phyloP scores from a whole-genome alignment of 371 early-diverging fungal genomes.

The Catenaria anguillulae region DNA sequence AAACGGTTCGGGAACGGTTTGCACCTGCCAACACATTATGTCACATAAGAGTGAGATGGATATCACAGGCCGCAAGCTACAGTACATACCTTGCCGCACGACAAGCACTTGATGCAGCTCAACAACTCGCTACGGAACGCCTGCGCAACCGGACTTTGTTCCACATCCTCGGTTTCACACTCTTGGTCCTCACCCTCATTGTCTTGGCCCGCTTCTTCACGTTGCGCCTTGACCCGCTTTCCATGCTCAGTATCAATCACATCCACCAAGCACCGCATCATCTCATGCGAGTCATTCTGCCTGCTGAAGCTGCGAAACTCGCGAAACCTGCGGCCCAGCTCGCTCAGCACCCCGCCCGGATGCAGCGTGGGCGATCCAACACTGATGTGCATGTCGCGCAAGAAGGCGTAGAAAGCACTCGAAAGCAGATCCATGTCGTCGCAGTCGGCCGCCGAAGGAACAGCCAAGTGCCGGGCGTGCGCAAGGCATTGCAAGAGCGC shows the following conservation, averaged over 20 bases:
- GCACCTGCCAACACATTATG: neutral
- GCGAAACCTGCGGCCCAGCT: neutral
- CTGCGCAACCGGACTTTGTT: neutral
- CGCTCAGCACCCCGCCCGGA: neutral
- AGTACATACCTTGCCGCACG: neutral
- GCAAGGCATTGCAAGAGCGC: constrained; percentile 43
- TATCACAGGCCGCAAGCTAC: too few relatives aligned
- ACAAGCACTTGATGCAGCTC: neutral
- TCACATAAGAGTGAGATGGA: too few relatives aligned
- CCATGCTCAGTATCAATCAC: neutral
- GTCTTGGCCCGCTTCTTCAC: neutral
- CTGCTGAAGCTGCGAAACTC: neutral
- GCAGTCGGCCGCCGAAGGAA: neutral
- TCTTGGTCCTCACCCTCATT: neutral
- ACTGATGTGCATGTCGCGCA: neutral
- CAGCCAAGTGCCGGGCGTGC: neutral
- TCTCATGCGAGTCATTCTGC: neutral
- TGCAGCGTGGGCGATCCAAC: neutral
- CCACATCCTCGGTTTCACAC: neutral
- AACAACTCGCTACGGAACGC: neutral
- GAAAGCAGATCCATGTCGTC: neutral
- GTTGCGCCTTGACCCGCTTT: neutral
- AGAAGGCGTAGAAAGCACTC: neutral
- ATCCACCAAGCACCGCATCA: neutral
- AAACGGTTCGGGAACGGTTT: neutral